phyloP scores from a whole-genome alignment of 352 stramenopile species.

The Globisporangium uncinulatum region DNA sequence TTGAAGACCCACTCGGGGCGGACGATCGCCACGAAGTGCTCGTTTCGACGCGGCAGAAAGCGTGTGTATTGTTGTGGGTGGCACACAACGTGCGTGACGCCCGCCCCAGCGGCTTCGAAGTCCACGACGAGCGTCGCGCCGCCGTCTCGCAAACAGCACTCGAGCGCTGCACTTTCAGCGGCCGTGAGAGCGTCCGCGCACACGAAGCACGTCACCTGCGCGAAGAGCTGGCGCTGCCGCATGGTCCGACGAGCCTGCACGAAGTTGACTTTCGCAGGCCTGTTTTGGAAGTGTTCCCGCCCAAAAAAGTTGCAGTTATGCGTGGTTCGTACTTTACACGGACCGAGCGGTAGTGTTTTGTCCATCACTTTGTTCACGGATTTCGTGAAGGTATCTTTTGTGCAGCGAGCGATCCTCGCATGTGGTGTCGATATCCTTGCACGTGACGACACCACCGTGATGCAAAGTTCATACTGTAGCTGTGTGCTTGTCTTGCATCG shows the following conservation, averaged over 20 bases:
- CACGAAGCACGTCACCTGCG: conserved; percentile 42
- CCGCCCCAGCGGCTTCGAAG: conserved; percentile 6
- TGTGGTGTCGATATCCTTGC: too few species aligned
- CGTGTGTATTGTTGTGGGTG: conserved; percentile 40
- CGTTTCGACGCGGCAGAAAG: conserved; percentile 44
- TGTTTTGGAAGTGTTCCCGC: neutral
- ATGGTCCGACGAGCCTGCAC: conserved; percentile 12
- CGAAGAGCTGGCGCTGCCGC: conserved; percentile 43
- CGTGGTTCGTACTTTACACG: neutral
- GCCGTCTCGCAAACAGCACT: conserved; percentile 59
- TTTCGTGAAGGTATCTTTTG: too few species aligned
- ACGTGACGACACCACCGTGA: too few species aligned
- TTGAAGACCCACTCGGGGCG: conserved; percentile 80
- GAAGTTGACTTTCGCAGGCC: neutral
- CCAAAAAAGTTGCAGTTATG: neutral
- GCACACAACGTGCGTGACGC: conserved; percentile 74
- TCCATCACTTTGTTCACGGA: neutral
- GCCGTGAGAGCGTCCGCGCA: conserved; percentile 39
- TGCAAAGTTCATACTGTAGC: too few species aligned
- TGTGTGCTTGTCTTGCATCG: too few species aligned
- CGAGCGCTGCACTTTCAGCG: conserved; percentile 32
- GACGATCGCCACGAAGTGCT: conserved; percentile 69
- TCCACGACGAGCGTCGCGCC: conserved; percentile 42
- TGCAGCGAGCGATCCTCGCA: too few species aligned
- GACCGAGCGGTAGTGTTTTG: conserved; percentile 7